Evolutionary conservation across 2,329 filamentous ascomycete genomes (phyloP).

Genomic region (Ophiostoma sp.): DNA sequence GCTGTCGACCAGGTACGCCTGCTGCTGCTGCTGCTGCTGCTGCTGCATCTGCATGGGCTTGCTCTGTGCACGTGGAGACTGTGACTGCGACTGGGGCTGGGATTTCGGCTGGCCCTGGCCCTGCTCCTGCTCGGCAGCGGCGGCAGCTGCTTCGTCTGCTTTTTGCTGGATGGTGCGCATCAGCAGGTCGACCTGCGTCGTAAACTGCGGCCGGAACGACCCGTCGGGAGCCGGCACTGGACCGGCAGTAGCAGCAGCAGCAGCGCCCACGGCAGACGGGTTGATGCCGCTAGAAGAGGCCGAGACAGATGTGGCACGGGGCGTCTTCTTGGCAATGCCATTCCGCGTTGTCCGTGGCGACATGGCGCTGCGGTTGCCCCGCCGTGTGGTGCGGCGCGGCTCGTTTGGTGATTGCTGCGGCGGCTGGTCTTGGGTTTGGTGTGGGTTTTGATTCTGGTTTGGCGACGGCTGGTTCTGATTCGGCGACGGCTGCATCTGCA

Average conservation of each 20-base stretch:
- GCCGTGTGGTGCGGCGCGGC: constrained; percentile 9
- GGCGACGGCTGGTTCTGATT: neutral
- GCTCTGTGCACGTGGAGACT: neutral
- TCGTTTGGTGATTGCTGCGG: neutral
- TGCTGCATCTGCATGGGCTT: neutral
- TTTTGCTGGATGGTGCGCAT: constrained; percentile 84
- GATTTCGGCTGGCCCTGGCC: constrained; percentile 38
- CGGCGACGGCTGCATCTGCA: neutral
- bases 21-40: no score
- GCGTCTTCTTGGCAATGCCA: neutral
- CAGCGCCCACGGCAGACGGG: constrained; percentile 37
- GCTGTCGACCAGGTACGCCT: neutral
- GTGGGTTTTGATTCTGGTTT: neutral
- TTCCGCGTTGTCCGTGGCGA: neutral
- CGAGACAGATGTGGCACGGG: neutral
- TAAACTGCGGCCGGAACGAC: constrained; percentile 50
- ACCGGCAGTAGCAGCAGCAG: constrained; percentile 30
- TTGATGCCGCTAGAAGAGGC: constrained; percentile 22
- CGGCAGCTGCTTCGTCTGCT: constrained; percentile 35
- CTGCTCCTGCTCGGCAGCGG: constrained; percentile 24
- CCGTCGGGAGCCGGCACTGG: constrained; percentile 24
- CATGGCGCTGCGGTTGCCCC: neutral
- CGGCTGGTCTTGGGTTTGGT: neutral
- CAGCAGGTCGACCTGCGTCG: constrained; percentile 78
- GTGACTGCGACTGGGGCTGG: neutral